These are phyloP conservation scores for Xerocomellus intermedius DNA, from an alignment of 768 basidiomycete species.

Conservation along the genomic window DNA sequence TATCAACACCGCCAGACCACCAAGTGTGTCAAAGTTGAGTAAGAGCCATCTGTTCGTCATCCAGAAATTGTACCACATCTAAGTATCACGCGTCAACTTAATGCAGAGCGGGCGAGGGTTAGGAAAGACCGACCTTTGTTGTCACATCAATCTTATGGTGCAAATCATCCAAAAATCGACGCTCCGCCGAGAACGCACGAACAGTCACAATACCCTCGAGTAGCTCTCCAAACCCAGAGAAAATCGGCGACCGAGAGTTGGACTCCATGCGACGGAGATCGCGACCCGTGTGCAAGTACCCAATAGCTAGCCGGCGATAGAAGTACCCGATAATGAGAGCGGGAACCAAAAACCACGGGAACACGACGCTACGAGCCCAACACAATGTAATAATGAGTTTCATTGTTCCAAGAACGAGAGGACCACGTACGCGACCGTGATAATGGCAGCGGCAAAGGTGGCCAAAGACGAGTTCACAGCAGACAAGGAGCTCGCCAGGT, in stretches of 20 bases:
- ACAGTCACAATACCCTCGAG: constrained; percentile 92
- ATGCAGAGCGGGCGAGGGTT: neutral
- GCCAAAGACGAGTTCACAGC: constrained; percentile 78
- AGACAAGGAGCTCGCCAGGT: constrained; percentile 64
- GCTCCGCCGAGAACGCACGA: constrained; percentile 84
- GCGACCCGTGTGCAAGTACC: constrained; percentile 76
- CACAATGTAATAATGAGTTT: neutral
- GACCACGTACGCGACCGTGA: constrained; percentile 61
- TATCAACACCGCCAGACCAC: constrained; percentile 67
- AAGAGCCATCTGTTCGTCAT: constrained; percentile 88
- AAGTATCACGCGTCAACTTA: neutral
- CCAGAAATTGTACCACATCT: constrained; percentile 88
- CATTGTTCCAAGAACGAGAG: constrained; percentile 6
- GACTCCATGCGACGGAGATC: constrained; percentile 91
- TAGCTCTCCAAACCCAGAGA: constrained; percentile 78
- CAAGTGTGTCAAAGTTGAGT: constrained; percentile 78
- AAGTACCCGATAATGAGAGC: constrained; percentile 69
- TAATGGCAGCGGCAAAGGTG: constrained; percentile 70
- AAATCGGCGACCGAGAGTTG: constrained; percentile 81
- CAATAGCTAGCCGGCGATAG: constrained; percentile 68
- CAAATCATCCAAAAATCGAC: constrained; percentile 70
- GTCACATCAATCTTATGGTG: constrained; percentile 74
- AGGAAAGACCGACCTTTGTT: constrained; percentile 52
- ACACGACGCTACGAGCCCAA: constrained; percentile 49
- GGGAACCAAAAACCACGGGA: constrained; percentile 82